Percentiles rank a stretch among this genome's conserved stretches.
phyloP scores from a whole-genome alignment of 441 rosid genomes.

The Populus hybrid region DNA sequence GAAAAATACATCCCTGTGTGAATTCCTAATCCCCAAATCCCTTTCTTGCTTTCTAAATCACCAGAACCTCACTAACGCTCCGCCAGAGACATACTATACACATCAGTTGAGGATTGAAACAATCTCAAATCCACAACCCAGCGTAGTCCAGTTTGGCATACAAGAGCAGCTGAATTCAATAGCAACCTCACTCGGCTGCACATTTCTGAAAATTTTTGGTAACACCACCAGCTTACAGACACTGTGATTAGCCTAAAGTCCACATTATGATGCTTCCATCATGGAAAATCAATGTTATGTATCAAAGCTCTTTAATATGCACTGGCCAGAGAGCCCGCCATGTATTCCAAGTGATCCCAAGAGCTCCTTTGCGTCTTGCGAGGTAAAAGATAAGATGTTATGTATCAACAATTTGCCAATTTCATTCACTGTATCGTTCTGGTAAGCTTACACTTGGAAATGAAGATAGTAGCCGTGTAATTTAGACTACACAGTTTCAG shows the following conservation, averaged over 20 bases:
- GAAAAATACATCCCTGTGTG: neutral
- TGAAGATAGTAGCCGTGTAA: constrained; percentile 64
- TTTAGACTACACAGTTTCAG: constrained; percentile 79
- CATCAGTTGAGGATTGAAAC: constrained; percentile 5
- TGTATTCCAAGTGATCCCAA: neutral
- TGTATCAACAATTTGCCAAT: constrained; percentile 15
- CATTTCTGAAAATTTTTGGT: constrained; percentile 4
- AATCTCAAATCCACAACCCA: neutral
- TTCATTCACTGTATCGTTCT: constrained; percentile 61
- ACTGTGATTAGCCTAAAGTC: constrained; percentile 17
- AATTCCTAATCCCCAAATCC: neutral
- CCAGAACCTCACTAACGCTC: neutral
- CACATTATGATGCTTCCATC: constrained; percentile 17
- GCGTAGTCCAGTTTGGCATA: constrained; percentile 6
- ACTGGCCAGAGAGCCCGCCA: neutral
- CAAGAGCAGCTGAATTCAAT: neutral
- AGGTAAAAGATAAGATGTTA: constrained; percentile 1
- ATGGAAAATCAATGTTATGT: constrained; percentile 8
- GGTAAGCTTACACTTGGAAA: constrained; percentile 89
- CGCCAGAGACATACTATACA: neutral
- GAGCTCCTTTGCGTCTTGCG: constrained; percentile 9
- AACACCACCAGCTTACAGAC: constrained; percentile 16
- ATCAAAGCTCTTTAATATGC: constrained; percentile 18
- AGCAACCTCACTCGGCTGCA: neutral
- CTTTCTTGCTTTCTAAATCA: neutral